Evolutionary conservation across 805 yeast genomes (phyloP).

Genomic region (Candida fluviatilis): DNA sequence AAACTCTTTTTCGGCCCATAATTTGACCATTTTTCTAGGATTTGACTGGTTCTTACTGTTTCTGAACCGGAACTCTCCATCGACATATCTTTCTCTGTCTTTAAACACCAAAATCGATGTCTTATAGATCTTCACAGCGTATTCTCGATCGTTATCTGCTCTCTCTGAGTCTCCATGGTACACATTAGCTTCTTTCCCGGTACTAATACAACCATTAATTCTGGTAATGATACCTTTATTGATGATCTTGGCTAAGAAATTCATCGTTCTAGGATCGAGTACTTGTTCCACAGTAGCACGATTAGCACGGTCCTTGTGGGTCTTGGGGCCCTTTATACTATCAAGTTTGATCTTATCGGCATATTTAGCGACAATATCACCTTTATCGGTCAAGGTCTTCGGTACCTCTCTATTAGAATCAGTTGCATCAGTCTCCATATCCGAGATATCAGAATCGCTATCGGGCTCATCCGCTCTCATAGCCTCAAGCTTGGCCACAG

Average conservation of each 20-base stretch:
- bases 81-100: conserved; percentile 93
- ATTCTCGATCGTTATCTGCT: conserved; percentile 44
- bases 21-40: conserved; percentile 94
- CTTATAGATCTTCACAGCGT: conserved; percentile 91
- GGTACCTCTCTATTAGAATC: conserved; percentile 1
- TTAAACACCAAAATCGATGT: conserved; percentile 96
- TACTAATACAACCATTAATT: conserved; percentile 89
- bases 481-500: neutral
- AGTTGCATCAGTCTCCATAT: neutral
- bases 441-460: conserved; percentile 11
- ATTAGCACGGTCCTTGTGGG: conserved; percentile 78
- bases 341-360: conserved; percentile 64
- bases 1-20: conserved; percentile 98
- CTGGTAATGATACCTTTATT: conserved; percentile 79
- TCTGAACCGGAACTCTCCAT: conserved; percentile 91
- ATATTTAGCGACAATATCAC: conserved; percentile 54
- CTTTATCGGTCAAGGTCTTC: conserved; percentile 32
- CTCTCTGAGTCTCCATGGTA: conserved; percentile 70
- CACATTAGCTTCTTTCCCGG: conserved; percentile 99
- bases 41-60: conserved; percentile 81
- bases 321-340: conserved; percentile 53
- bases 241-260: conserved; percentile 75
- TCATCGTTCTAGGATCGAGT: conserved; percentile 87
- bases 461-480: conserved; percentile 8
- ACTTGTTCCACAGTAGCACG: conserved; percentile 98